Conservation (phyloP, 306 rosid species). For the Erythrophleum fordii region DNA sequence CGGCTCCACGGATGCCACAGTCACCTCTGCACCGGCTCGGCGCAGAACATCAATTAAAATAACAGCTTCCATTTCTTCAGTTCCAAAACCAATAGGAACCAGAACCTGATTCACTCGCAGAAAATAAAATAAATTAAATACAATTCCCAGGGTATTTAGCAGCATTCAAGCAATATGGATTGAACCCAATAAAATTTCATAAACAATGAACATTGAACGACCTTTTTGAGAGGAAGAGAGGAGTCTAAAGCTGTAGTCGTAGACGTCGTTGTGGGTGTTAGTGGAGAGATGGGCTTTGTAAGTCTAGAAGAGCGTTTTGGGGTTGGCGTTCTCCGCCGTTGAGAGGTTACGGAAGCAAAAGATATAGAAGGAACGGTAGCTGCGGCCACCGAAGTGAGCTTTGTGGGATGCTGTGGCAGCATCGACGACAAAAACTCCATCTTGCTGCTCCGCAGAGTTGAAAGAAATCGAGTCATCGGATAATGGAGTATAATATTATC, state of each 20-base stretch:
- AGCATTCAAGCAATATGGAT: background rate
- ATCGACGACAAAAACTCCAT: constrained; percentile 52
- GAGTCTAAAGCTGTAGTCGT: constrained; percentile 25
- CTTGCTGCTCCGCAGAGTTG: background rate
- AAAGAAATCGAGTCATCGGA: background rate
- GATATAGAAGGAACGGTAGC: constrained; percentile 34
- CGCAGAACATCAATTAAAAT: constrained; percentile 83
- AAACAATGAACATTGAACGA: background rate
- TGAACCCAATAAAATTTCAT: background rate
- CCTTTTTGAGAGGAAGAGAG: constrained; percentile 64
- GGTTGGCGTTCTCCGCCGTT: constrained; percentile 39
- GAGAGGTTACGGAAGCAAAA: constrained; percentile 40
- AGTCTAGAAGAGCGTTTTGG: constrained; percentile 49
- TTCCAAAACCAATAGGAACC: constrained; percentile 87
- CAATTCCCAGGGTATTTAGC: background rate
- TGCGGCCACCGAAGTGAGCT: constrained; percentile 41
- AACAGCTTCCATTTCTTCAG: constrained; percentile 98
- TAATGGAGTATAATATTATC: constrained; percentile 28
- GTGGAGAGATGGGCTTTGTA: constrained; percentile 43
- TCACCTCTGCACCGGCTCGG: constrained; percentile 91
- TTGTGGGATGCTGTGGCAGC: constrained; percentile 37
- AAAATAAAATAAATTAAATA: background rate
- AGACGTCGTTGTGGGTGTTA: constrained; percentile 19
- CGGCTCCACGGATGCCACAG: constrained; percentile 89
- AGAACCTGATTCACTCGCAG: constrained; percentile 54